Evolutionary conservation across 495 filamentous ascomycete genomes (phyloP).

Genomic region (Xylaria palmicola): DNA sequence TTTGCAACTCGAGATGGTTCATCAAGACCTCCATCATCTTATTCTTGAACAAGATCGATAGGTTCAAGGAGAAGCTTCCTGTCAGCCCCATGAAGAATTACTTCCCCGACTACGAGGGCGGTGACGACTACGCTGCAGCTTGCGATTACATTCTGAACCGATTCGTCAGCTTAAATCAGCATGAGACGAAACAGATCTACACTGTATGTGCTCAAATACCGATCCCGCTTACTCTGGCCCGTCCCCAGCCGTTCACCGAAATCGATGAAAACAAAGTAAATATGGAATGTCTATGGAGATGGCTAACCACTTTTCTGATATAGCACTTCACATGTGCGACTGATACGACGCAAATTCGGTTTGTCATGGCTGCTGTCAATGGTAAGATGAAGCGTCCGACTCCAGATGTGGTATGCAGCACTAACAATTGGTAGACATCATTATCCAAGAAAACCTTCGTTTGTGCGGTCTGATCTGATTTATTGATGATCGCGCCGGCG

Average conservation of each 20-base stretch:
- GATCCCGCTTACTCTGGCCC: neutral
- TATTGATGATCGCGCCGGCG: slow-evolving; percentile 9
- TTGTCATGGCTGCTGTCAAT: slow-evolving; percentile 99
- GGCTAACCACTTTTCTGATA: neutral
- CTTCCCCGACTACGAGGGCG: slow-evolving; percentile 98
- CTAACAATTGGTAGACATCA: slow-evolving; percentile 70
- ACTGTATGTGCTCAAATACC: slow-evolving; percentile 43
- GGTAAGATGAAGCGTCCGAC: slow-evolving; percentile 56
- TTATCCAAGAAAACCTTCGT: slow-evolving; percentile 99
- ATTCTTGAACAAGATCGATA: slow-evolving; percentile 99
- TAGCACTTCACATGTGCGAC: slow-evolving; percentile 86
- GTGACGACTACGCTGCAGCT: slow-evolving; percentile 86
- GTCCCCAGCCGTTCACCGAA: no score
- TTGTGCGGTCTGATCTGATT: slow-evolving; percentile 93
- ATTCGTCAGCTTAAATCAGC: slow-evolving; percentile 95
- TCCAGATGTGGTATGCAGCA: neutral
- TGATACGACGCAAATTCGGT: slow-evolving; percentile 96
- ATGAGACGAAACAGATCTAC: slow-evolving; percentile 99
- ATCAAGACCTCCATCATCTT: slow-evolving; percentile 99
- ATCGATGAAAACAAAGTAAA: no score
- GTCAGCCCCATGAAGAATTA: slow-evolving; percentile 99
- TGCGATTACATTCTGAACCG: slow-evolving; percentile 98
- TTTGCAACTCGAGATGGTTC: slow-evolving; percentile 99
- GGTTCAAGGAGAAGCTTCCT: slow-evolving; percentile 99
- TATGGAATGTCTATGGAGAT: neutral